These are phyloP conservation scores for Trametes hirsuta DNA, from an alignment of 1,284 basidiomycete species.

Conservation along the genomic window DNA sequence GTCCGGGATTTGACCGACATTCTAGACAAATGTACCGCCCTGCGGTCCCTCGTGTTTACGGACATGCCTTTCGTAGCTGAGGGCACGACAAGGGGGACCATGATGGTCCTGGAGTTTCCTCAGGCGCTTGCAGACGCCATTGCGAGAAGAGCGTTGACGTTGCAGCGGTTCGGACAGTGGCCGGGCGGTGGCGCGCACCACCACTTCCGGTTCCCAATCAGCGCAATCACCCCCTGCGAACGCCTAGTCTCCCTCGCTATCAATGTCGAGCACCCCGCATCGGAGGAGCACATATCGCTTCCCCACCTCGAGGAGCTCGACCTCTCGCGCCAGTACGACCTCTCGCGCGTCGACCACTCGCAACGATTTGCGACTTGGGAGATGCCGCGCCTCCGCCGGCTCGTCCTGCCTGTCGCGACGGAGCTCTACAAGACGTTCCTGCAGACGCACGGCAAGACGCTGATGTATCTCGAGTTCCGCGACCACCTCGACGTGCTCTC, in stretches of 20 bases:
- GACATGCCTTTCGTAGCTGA: no score
- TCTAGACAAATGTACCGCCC: no score
- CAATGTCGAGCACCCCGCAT: slow-evolving; percentile 14
- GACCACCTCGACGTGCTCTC: slow-evolving; percentile 15
- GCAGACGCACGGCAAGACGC: not conserved
- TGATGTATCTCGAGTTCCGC: slow-evolving; percentile 18
- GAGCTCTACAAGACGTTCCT: slow-evolving; percentile 11
- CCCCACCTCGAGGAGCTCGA: slow-evolving; percentile 11
- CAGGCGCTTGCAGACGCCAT: no score
- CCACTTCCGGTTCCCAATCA: slow-evolving; percentile 14
- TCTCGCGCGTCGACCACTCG: not conserved
- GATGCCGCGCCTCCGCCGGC: slow-evolving; percentile 11
- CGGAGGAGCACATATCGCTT: slow-evolving; percentile 1
- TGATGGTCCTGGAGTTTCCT: no score
- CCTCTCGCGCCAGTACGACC: slow-evolving; percentile 15
- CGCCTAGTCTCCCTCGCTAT: slow-evolving; percentile 10
- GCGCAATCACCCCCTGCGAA: slow-evolving; percentile 2
- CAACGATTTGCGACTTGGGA: slow-evolving; percentile 11
- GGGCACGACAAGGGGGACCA: no score
- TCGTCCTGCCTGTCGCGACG: slow-evolving; percentile 13
- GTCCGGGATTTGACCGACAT: no score
- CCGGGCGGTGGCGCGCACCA: no score
- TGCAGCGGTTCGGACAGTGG: no score
- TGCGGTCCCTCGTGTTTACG: no score
- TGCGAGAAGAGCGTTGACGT: no score